phyloP scores from a whole-genome alignment of 129 eudicot genomes.

The Artemisia argyi region DNA sequence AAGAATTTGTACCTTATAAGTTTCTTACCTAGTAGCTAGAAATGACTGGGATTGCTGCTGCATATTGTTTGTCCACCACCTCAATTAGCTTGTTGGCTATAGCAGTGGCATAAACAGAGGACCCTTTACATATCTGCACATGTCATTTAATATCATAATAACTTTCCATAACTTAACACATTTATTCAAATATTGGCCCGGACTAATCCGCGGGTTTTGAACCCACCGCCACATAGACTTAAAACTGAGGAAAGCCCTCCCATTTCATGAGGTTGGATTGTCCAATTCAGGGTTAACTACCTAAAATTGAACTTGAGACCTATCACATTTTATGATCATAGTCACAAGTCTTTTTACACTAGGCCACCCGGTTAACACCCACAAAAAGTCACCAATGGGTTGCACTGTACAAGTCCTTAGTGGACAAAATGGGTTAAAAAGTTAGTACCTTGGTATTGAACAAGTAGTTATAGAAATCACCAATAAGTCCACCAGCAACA shows the following conservation, averaged over 20 bases:
- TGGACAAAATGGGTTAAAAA: constrained; percentile 15
- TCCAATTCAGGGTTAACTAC: too few relatives aligned
- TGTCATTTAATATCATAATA: constrained; percentile 24
- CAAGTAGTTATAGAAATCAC: constrained; percentile 83
- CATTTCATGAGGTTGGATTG: too few relatives aligned
- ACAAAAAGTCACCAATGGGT: constrained; percentile 14
- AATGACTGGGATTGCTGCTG: constrained; percentile 57
- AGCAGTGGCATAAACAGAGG: constrained; percentile 89
- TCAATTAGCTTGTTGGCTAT: constrained; percentile 90
- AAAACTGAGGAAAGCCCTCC: too few relatives aligned
- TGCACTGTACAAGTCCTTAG: constrained; percentile 9
- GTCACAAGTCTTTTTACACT: too few relatives aligned
- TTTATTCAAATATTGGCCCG: not conserved
- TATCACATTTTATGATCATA: too few relatives aligned
- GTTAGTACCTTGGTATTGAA: constrained; percentile 82
- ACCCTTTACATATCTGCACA: constrained; percentile 89
- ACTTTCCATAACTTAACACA: constrained; percentile 3
- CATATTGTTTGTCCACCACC: constrained; percentile 84
- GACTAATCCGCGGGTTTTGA: too few relatives aligned
- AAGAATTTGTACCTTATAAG: constrained; percentile 25
- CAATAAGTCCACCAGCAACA: constrained; percentile 97
- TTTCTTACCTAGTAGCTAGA: constrained; percentile 38
- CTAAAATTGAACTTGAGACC: too few relatives aligned
- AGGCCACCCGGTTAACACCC: not conserved
- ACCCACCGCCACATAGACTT: too few relatives aligned